Evolutionary conservation across 2,329 filamentous ascomycete species (phyloP).

Genomic region (Botrytis medusae): DNA sequence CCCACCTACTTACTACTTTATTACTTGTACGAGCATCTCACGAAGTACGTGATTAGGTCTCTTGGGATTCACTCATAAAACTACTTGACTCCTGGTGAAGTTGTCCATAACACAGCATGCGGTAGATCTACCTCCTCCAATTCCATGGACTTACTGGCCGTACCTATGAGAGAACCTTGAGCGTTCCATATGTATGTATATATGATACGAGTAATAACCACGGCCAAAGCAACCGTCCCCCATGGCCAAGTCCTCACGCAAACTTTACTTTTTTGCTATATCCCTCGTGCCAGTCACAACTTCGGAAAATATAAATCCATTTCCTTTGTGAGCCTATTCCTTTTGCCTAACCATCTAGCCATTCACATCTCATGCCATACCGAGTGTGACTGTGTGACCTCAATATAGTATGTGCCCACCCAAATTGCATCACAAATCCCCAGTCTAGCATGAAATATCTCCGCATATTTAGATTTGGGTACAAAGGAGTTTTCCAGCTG

Average conservation of each 20-base stretch:
- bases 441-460: neutral
- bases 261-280: neutral
- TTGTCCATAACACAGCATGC: neutral
- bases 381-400: constrained; percentile 5
- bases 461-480: neutral
- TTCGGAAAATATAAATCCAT: neutral
- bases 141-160: neutral
- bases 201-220: neutral
- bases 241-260: neutral
- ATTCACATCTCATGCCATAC: constrained; percentile 1
- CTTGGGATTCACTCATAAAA: neutral
- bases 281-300: neutral
- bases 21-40: neutral
- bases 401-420: neutral
- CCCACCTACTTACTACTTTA: too few species aligned
- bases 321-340: neutral
- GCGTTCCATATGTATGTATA: neutral
- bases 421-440: constrained; percentile 14
- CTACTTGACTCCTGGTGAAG: neutral
- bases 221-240: neutral
- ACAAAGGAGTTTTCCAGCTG: constrained; percentile 7
- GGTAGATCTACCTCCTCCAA: neutral
- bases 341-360: neutral
- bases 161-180: neutral
- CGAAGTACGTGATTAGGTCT: neutral